Percentiles rank a stretch among this genome's conserved stretches.
These are phyloP conservation scores for Adansonia digitata DNA, from an alignment of 345 rosid species.

Conservation along the genomic window DNA sequence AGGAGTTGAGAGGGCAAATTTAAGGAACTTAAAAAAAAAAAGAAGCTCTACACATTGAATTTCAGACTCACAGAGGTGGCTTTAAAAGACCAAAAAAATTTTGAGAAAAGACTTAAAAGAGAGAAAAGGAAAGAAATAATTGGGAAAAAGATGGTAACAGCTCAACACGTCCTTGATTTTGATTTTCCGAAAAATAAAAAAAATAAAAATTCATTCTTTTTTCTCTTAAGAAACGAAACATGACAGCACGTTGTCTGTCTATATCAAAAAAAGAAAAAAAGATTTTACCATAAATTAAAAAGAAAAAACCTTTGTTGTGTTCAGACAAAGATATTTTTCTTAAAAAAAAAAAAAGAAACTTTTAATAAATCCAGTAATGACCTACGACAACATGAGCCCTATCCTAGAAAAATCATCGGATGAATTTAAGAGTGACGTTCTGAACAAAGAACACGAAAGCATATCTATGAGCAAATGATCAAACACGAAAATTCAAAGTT, in stretches of 20 bases:
- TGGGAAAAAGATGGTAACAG: slow-evolving; percentile 42
- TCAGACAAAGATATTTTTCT: neutral
- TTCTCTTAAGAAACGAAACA: neutral
- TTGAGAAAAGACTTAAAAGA: neutral
- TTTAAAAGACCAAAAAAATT: neutral
- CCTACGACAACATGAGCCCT: neutral
- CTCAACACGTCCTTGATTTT: slow-evolving; percentile 61
- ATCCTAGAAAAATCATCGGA: neutral
- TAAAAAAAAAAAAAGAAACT: neutral
- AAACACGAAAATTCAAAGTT: no score
- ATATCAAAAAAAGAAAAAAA: no score
- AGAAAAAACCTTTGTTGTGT: neutral
- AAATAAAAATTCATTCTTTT: neutral
- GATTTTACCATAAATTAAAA: no score
- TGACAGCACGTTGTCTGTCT: slow-evolving; percentile 6
- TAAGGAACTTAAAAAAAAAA: slow-evolving; percentile 12
- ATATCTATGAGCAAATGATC: no score
- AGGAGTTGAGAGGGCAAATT: neutral
- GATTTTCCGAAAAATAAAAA: neutral
- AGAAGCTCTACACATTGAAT: slow-evolving; percentile 28
- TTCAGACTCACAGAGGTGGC: slow-evolving; percentile 23
- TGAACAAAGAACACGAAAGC: no score
- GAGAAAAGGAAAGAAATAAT: neutral
- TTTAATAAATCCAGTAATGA: neutral
- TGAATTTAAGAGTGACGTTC: no score